Conservation (phyloP, 2,329 filamentous ascomycete species). For the Claviceps sp. region DNA sequence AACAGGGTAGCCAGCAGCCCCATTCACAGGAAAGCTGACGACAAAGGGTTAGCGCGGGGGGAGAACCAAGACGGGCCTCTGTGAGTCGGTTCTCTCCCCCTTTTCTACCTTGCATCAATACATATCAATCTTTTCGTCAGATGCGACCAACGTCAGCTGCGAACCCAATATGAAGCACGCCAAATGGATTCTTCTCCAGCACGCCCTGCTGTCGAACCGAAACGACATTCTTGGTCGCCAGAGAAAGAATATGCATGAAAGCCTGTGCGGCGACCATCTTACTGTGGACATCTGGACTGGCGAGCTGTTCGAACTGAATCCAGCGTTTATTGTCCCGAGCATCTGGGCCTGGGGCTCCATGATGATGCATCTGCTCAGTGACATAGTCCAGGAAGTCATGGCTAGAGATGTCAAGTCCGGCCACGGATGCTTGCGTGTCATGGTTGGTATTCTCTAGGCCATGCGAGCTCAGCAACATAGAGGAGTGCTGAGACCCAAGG, state of each 20-base stretch:
- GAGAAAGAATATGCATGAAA: conserved; percentile 58
- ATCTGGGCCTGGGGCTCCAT: conserved; percentile 20
- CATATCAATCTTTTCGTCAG: too few species aligned
- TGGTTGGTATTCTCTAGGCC: conserved; percentile 14
- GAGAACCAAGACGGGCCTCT: too few species aligned
- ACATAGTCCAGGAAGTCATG: conserved; percentile 33
- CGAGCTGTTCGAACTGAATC: conserved; percentile 56
- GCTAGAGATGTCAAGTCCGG: conserved; percentile 30
- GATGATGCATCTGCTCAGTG: conserved; percentile 21
- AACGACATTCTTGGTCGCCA: conserved; percentile 54
- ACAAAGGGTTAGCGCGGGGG: too few species aligned
- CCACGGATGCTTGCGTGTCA: conserved; percentile 17
- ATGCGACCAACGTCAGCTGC: too few species aligned
- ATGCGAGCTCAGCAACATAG: conserved; percentile 14
- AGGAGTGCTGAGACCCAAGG: conserved; percentile 20
- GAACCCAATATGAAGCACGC: conserved; percentile 21
- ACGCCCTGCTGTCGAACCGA: conserved; percentile 45
- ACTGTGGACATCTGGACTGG: conserved; percentile 41
- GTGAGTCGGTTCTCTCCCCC: too few species aligned
- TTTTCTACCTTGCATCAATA: too few species aligned
- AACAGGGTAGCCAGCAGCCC: too few species aligned
- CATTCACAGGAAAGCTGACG: too few species aligned
- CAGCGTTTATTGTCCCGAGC: conserved; percentile 22
- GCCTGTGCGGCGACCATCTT: conserved; percentile 58
- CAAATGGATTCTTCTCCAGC: conserved; percentile 26